Evolutionary conservation across 1,284 basidiomycete species (phyloP).

Genomic region (Porogramme epimiltina): DNA sequence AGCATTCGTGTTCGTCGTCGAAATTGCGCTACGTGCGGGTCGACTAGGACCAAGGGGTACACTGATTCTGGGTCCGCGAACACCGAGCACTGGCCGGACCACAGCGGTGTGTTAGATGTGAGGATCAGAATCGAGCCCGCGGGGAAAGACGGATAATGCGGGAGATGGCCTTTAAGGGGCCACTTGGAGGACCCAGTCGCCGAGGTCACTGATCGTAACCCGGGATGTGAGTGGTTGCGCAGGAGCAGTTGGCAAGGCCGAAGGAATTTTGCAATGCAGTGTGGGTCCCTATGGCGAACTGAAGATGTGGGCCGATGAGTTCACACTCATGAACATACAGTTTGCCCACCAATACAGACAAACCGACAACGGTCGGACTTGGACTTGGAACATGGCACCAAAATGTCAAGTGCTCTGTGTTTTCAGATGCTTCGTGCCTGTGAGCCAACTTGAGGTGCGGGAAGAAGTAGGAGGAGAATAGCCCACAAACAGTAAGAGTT

Average conservation of each 20-base stretch:
- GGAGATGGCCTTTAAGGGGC: not conserved
- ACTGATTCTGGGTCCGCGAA: not conserved
- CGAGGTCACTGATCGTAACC: constrained; percentile 1
- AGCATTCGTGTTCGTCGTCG: not conserved
- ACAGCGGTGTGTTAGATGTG: too few relatives aligned
- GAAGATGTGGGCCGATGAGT: not conserved
- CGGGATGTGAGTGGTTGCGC: not conserved
- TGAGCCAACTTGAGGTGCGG: not conserved
- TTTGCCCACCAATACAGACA: not conserved
- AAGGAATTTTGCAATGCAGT: not conserved
- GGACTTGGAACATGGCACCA: not conserved
- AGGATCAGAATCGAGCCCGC: too few relatives aligned
- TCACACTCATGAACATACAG: too few relatives aligned
- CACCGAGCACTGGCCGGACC: not conserved
- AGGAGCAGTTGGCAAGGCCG: not conserved
- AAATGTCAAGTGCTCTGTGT: too few relatives aligned
- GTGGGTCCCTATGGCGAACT: constrained; percentile 1
- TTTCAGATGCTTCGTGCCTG: too few relatives aligned
- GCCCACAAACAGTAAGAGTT: too few relatives aligned
- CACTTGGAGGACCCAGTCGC: too few relatives aligned
- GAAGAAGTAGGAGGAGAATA: not conserved
- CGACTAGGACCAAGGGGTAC: not conserved
- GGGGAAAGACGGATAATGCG: too few relatives aligned
- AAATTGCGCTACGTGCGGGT: not conserved
- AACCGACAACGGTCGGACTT: not conserved